Percentiles rank a stretch among this genome's conserved stretches.
These are phyloP conservation scores for Pistacia vera DNA, from an alignment of 345 rosid genomes.

Conservation along the genomic window DNA sequence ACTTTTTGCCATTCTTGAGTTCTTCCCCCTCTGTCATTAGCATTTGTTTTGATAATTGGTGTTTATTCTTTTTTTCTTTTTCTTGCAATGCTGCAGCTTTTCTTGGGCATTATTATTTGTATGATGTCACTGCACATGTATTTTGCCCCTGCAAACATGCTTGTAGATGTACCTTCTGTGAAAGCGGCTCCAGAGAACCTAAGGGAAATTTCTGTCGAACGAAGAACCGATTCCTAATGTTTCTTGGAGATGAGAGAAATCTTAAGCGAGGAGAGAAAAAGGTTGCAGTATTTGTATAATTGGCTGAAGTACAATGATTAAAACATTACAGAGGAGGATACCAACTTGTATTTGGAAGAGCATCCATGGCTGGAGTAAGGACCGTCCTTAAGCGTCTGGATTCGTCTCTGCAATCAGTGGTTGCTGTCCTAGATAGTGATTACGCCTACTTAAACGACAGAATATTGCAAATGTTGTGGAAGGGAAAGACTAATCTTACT, in stretches of 20 bases:
- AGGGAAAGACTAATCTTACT: background rate
- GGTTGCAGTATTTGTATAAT: background rate
- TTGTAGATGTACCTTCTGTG: constrained; percentile 56
- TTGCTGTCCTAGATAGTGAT: constrained; percentile 4
- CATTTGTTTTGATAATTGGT: background rate
- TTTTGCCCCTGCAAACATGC: constrained; percentile 77
- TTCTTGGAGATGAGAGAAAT: background rate
- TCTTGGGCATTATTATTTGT: constrained; percentile 88
- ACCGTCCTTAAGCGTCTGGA: background rate
- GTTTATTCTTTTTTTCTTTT: background rate
- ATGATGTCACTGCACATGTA: constrained; percentile 98
- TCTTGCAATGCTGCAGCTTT: constrained; percentile 63
- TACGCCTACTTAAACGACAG: background rate
- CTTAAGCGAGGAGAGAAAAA: background rate
- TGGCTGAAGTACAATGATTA: background rate
- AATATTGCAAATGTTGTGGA: background rate
- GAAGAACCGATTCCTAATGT: constrained; percentile 58
- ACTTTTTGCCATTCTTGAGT: background rate
- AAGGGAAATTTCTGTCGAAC: constrained; percentile 56
- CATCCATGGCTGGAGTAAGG: background rate
- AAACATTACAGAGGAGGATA: background rate
- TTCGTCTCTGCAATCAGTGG: constrained; percentile 1
- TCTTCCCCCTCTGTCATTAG: background rate
- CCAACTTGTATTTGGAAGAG: background rate
- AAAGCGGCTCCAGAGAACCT: constrained; percentile 61